phyloP scores from a whole-genome alignment of 2,329 filamentous ascomycete genomes.

The Pyricularia sp. region DNA sequence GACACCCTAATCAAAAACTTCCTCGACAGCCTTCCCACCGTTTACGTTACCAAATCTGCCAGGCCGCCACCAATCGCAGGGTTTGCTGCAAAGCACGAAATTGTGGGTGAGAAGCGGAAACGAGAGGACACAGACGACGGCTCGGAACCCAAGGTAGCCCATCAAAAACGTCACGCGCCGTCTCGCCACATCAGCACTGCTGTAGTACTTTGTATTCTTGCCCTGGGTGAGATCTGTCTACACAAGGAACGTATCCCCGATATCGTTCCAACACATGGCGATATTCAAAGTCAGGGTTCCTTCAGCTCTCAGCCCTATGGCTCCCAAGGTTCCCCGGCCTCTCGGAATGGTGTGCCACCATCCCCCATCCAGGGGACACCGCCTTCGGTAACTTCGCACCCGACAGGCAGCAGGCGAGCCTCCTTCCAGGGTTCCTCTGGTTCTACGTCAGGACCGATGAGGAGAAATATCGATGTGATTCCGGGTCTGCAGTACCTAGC shows the following conservation, averaged over 20 bases:
- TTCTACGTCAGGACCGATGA: constrained; percentile 11
- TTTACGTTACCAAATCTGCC: constrained; percentile 12
- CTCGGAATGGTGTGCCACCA: constrained; percentile 40
- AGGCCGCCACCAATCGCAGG: constrained; percentile 15
- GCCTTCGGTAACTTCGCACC: constrained; percentile 32
- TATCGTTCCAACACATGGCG: constrained; percentile 33
- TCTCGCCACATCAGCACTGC: constrained; percentile 68
- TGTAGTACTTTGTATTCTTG: constrained; percentile 72
- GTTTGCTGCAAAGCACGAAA: constrained; percentile 19
- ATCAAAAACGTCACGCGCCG: constrained; percentile 4
- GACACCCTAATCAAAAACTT: constrained; percentile 44
- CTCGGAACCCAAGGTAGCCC: constrained; percentile 17
- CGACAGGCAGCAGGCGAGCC: constrained; percentile 41
- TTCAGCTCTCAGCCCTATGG: neutral
- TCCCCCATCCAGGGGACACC: constrained; percentile 49
- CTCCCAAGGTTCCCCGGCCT: constrained; percentile 10
- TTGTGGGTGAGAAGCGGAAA: constrained; percentile 40
- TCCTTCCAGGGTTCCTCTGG: constrained; percentile 35
- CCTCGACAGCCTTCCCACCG: constrained; percentile 34
- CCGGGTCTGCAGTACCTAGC: constrained; percentile 88
- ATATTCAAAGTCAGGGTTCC: neutral
- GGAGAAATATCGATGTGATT: constrained; percentile 69
- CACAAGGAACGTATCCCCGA: constrained; percentile 44
- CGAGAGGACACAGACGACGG: constrained; percentile 35
- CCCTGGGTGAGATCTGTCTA: constrained; percentile 74